Evolutionary conservation across 2,329 filamentous ascomycete species (phyloP), one percentile per base, ranked within the genome.

Genomic region (Proliferodiscus dingleyae): DNA sequence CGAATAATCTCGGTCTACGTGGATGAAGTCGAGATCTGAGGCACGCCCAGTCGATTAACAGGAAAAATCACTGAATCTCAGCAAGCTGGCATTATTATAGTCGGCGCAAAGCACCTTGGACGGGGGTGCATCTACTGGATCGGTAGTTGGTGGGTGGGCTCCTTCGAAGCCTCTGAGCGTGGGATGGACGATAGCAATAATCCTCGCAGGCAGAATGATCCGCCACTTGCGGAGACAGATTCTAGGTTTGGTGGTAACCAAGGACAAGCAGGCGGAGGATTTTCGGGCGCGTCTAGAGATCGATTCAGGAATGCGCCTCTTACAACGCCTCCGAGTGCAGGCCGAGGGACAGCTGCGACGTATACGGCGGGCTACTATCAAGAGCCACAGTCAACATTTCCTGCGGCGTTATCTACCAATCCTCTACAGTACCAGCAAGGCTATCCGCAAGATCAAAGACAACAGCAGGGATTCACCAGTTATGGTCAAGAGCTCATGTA

Each of bases 111-210:
- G 75, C 77, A 71, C 71, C 79, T 67, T 79, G 80, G 72, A 81
- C 80, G 71, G 76, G 74, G 56, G 76, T 75, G 71, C 75, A 78
- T 71, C 77, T 76, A 73, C 73, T 79, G 64, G 74, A 78, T 73
- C 73, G 76, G 68, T 71, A 72, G 68, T 68, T 74, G 69, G 72
- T 70, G 69, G 70, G 72, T 66, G 69, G 70, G 72, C 66, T 70
- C 71, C 68, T 65, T 68, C 62, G 67, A 68, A 65, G 67, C 70
- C 66, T 68, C 71, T 62, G 66, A 72, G 72, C 65, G 68, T 69
- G 81, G 80, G 65, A 93, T 93, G 87, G 87, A 91, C 74, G 81
- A 85, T 70, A 80, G 83, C 71, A 79, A 78, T 68, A 80, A 78
- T 64, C 75, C 80, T 63, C 77, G 81, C 73, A 84, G 85, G 77